Evolutionary conservation across 139 green algal genomes (phyloP).

Genomic region (Chlorella sp.): DNA sequence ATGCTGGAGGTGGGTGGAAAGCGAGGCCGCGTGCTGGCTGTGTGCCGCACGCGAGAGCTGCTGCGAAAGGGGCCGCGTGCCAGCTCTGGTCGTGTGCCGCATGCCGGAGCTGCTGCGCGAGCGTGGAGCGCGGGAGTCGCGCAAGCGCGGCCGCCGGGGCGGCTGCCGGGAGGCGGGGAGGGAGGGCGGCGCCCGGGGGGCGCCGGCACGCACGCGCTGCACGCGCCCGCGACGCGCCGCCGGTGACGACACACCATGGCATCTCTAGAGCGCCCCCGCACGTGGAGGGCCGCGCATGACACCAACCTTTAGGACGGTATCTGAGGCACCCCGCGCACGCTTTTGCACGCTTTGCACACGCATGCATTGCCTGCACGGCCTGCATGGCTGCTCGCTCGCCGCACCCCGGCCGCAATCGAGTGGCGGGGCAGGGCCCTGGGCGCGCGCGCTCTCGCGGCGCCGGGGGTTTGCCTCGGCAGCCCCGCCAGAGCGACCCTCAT

Average conservation of each 20-base stretch:
- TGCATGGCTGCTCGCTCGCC: background rate
- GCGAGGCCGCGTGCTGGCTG: background rate
- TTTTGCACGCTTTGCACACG: background rate
- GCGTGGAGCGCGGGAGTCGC: too few relatives aligned
- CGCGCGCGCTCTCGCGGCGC: background rate
- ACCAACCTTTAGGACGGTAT: constrained; percentile 46
- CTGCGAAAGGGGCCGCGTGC: too few relatives aligned
- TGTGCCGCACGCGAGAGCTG: background rate
- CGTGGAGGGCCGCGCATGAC: constrained; percentile 13
- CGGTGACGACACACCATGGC: constrained; percentile 16
- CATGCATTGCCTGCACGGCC: background rate
- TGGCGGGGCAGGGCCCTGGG: constrained; percentile 24
- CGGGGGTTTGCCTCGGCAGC: constrained; percentile 30
- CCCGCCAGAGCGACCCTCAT: constrained; percentile 20
- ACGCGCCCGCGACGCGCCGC: too few relatives aligned
- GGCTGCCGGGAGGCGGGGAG: too few relatives aligned
- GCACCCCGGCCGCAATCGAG: background rate
- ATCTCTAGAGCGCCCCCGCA: constrained; percentile 28
- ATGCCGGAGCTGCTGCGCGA: too few relatives aligned
- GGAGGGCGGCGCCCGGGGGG: too few relatives aligned
- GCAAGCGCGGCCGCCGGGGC: too few relatives aligned
- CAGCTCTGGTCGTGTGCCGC: too few relatives aligned
- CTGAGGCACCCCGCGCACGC: constrained; percentile 16
- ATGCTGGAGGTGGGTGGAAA: constrained; percentile 74
- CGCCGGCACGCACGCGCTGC: too few relatives aligned